These are phyloP conservation scores for Aspergillus cristatus DNA, from an alignment of 495 filamentous ascomycete species.

Conservation along the genomic window DNA sequence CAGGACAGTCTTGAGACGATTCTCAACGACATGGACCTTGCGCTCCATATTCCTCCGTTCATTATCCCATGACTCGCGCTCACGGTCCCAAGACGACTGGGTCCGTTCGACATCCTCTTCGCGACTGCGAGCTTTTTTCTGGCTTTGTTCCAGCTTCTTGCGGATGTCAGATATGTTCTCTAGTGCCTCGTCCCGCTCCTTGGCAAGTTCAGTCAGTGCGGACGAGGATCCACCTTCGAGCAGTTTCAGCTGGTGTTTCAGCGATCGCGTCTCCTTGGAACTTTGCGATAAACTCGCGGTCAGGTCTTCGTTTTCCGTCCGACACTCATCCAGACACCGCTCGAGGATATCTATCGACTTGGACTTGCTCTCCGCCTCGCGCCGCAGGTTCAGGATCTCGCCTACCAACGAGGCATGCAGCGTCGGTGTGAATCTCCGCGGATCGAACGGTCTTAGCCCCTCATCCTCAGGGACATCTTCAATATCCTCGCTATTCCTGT, in stretches of 20 bases:
- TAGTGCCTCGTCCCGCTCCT: constrained; percentile 79
- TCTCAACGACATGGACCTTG: constrained; percentile 79
- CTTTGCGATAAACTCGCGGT: constrained; percentile 49
- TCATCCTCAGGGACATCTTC: constrained; percentile 60
- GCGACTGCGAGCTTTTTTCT: constrained; percentile 67
- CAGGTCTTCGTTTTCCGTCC: constrained; percentile 64
- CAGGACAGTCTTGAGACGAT: constrained; percentile 69
- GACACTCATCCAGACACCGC: constrained; percentile 56
- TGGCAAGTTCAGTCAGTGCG: constrained; percentile 69
- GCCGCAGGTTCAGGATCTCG: constrained; percentile 77
- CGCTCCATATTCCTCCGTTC: constrained; percentile 75
- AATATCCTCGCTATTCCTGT: constrained; percentile 35
- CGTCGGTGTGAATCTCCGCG: constrained; percentile 87
- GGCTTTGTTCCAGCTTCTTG: constrained; percentile 65
- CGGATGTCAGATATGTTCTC: constrained; percentile 64
- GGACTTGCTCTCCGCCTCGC: constrained; percentile 82
- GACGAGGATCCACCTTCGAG: constrained; percentile 81
- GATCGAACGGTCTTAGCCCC: constrained; percentile 70
- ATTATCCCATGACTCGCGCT: constrained; percentile 73
- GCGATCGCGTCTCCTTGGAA: constrained; percentile 64
- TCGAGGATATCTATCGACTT: constrained; percentile 80
- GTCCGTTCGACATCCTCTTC: constrained; percentile 77
- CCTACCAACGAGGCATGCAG: constrained; percentile 91
- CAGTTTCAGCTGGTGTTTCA: constrained; percentile 76
- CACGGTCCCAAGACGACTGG: constrained; percentile 67